Percentiles rank a stretch among this genome's conserved stretches.
Conservation (phyloP, 352 stramenopile species). For the Halophytophthora batemanensis region DNA sequence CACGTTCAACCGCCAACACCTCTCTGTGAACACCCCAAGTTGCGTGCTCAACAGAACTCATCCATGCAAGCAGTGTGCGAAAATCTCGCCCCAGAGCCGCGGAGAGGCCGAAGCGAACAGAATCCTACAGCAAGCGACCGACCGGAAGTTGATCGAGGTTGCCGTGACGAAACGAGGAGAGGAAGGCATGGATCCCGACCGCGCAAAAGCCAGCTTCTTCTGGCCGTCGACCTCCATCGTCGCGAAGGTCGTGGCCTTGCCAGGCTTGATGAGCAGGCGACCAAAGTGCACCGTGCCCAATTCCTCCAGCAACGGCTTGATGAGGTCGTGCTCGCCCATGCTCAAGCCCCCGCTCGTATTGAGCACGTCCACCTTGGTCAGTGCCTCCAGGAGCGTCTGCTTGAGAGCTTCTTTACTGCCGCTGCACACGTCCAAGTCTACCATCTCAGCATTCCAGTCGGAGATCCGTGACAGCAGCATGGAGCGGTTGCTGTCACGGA, state of each 20-base stretch:
- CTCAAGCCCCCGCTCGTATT: constrained; percentile 95
- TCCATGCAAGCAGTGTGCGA: too few species aligned
- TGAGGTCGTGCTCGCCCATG: constrained; percentile 93
- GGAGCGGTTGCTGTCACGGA: constrained; percentile 95
- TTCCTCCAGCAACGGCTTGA: constrained; percentile 88
- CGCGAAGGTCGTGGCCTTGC: constrained; percentile 97
- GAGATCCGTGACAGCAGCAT: constrained; percentile 81
- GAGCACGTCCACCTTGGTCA: constrained; percentile 85
- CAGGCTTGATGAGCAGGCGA: constrained; percentile 96
- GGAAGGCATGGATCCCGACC: too few species aligned
- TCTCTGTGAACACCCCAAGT: too few species aligned
- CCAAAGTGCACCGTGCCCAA: constrained; percentile 93
- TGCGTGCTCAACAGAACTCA: too few species aligned
- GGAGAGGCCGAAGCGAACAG: too few species aligned
- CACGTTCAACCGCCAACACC: too few species aligned
- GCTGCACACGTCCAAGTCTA: constrained; percentile 72
- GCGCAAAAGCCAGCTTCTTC: constrained; percentile 91
- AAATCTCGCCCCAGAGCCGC: too few species aligned
- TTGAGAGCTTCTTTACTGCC: constrained; percentile 64
- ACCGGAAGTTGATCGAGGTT: too few species aligned
- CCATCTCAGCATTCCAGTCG: constrained; percentile 40
- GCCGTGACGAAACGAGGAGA: too few species aligned
- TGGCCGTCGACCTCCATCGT: constrained; percentile 53
- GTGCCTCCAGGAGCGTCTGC: constrained; percentile 34
- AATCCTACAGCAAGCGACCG: too few species aligned